These are phyloP conservation scores for Trypanosomatidae sp. DNA, from an alignment of 208 protist species.

Conservation along the genomic window DNA sequence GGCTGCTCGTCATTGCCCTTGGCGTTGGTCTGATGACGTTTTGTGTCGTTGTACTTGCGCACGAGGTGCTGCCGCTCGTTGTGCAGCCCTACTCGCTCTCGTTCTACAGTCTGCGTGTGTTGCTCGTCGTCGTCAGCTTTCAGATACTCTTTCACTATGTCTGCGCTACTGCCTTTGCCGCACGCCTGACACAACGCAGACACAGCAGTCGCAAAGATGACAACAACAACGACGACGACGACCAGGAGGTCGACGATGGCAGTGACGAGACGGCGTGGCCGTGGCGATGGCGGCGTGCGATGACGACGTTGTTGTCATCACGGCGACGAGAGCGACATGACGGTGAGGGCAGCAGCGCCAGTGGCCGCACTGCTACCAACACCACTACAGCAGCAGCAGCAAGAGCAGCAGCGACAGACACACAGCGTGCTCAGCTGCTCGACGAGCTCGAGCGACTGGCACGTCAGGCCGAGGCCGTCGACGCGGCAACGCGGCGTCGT, in stretches of 20 bases:
- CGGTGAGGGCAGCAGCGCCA: no score
- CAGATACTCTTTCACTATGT: constrained; percentile 59
- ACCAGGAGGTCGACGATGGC: neutral
- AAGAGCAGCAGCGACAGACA: no score
- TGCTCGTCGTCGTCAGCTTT: constrained; percentile 30
- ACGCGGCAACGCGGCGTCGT: constrained; percentile 15
- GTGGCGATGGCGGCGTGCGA: no score
- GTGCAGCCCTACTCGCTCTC: constrained; percentile 7
- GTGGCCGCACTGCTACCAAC: no score
- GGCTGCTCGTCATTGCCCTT: constrained; percentile 13
- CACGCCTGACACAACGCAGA: neutral
- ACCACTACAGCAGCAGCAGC: no score
- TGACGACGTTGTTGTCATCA: no score
- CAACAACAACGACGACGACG: constrained; percentile 2
- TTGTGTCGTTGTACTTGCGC: constrained; percentile 19
- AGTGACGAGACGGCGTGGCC: neutral
- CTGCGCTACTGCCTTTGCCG: constrained; percentile 20
- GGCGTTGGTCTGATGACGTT: constrained; percentile 42
- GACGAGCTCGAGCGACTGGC: no score
- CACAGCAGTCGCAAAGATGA: neutral
- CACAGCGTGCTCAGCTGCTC: no score
- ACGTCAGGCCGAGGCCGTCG: no score
- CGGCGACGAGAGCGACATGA: no score
- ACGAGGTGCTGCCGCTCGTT: constrained; percentile 34
- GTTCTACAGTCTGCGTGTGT: constrained; percentile 14